Evolutionary conservation across 805 yeast species (phyloP), one percentile per base, ranked within the genome.

Genomic region (Kluyveromyces nonfermentans): DNA sequence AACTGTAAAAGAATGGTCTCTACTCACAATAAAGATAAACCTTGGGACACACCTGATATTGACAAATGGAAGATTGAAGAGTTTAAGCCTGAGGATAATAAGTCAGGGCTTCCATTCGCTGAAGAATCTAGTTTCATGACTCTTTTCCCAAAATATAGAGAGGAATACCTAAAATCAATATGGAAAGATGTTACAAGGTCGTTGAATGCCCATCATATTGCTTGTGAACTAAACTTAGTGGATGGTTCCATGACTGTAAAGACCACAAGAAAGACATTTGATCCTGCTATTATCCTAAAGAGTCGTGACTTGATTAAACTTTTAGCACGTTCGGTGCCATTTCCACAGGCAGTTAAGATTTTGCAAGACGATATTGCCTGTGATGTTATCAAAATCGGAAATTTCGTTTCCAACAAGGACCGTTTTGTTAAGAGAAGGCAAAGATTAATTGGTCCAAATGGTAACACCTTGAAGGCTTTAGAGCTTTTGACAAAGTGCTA

Each of bases 241-340:
- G 97, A 93, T 61, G 98, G 98, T 37, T 82, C 96, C 3, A 93
- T 93, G 97, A 82, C 95, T 0, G 98, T 93, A 15, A 85, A 82
- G 55, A 93, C 98, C 14, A 90, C 97, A 2, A 77, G 95, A 63
- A 93, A 90, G 63, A 89, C 98, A 0, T 93, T 66, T 63, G 98
- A 93, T 62, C 98, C 98, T 0, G 94, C 95, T 6, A 80, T 85
- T 42, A 86, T 93, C 53, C 73, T 93, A 55, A 90, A 88, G 57
- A 97, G 97, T 16, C 78, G 98, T 62, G 98, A 93, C 65, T 72
- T 93, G 62, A 87, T 93, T 59, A 93, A 90, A 65, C 74, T 93
- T 43, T 71, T 93, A 53, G 96, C 97, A 0, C 79, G 98, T 65
- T 86, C 96, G 2, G 98, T 93, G 33, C 97, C 98, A 21, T 85